Percentiles rank a stretch among this genome's conserved stretches.
Evolutionary conservation across 75 land plant genomes (phyloP).

Genomic region (Larix kaempferi): DNA sequence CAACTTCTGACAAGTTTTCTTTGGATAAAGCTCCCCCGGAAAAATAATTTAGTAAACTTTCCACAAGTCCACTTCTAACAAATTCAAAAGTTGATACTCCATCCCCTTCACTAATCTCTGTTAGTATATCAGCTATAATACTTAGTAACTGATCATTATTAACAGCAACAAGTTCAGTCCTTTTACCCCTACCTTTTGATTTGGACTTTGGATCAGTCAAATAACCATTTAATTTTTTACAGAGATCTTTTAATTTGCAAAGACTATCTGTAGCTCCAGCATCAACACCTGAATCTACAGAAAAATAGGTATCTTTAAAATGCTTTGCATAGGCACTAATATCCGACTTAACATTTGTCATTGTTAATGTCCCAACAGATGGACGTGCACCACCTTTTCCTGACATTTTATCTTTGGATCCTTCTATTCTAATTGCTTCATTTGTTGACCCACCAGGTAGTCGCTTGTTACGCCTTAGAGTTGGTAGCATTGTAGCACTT

Average conservation of each 20-base stretch:
- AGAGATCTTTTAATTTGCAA: conserved; percentile 48
- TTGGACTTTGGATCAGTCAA: conserved; percentile 4
- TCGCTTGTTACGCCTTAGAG: not conserved
- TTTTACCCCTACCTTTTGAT: conserved; percentile 7
- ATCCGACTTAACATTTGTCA: conserved; percentile 20
- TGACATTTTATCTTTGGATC: not conserved
- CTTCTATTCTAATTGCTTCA: not conserved
- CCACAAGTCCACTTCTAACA: conserved; percentile 67
- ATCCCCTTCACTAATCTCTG: conserved; percentile 38
- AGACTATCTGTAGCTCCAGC: conserved; percentile 32
- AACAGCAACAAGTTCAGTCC: conserved; percentile 8
- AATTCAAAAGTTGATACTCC: conserved; percentile 77
- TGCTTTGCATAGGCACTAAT: conserved; percentile 37
- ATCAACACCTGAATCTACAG: conserved; percentile 13
- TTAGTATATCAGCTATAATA: conserved; percentile 38
- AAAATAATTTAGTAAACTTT: conserved; percentile 47
- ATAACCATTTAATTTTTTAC: conserved; percentile 27
- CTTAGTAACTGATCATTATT: conserved; percentile 30
- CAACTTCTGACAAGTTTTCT: conserved; percentile 5
- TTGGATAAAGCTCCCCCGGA: conserved; percentile 27
- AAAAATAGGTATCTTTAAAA: conserved; percentile 46
- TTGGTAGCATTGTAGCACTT: not conserved
- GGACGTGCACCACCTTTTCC: not conserved
- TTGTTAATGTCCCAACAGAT: not conserved
- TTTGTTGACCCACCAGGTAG: not conserved